Base-by-base conservation (phyloP, 2,329 filamentous ascomycete species). In the Septoria petroselini region DNA sequence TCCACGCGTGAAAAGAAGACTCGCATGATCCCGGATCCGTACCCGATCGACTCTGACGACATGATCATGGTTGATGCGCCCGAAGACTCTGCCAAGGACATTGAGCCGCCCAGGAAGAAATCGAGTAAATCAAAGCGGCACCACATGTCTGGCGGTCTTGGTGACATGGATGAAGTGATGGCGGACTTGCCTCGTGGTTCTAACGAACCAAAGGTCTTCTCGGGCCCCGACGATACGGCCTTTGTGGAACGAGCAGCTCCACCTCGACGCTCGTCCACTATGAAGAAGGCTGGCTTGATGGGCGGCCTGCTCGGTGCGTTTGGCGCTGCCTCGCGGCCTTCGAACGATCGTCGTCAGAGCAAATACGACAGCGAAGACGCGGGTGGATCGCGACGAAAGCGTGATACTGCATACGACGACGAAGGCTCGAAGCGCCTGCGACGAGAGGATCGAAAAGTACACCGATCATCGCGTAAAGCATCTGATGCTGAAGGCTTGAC, bases 1-100 rank as follows among this genome's bases (percentile, higher is more conserved):
- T 73, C 73, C 9, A 73, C 73, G 41, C 73, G 71, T 53, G 73
- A 73, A 56, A 75, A 78, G 62, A 68, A 73, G 60, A 77, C 78
- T 48, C 81, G 71, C 68, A 58, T 65, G 54, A 66, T 70, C 52
- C 75, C 73, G 53, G 76, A 81, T 65, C 79, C 84, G 53, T 84
- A 85, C 70, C 73, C 81, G 19, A 73, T 83, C 49, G 78, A 81
- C 51, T 61, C 58, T 27, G 83, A 86, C 57, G 80, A 82, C 59
- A 68, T 74, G 48, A 72, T 81, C 34, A 74, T 79, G 67, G 76
- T 80, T 41, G 76, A 81, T 58, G 69, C 68, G n/a, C 64, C 64
- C 9, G 73, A 71, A 48, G 68, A 73, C 49, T 68, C 68, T 39
- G 61, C 65, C 34, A 62, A 65, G 39, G 63, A 66, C 15, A 50